These are phyloP conservation scores for Theileria parva DNA, from an alignment of 169 alveolate genomes.

Conservation along the genomic window DNA sequence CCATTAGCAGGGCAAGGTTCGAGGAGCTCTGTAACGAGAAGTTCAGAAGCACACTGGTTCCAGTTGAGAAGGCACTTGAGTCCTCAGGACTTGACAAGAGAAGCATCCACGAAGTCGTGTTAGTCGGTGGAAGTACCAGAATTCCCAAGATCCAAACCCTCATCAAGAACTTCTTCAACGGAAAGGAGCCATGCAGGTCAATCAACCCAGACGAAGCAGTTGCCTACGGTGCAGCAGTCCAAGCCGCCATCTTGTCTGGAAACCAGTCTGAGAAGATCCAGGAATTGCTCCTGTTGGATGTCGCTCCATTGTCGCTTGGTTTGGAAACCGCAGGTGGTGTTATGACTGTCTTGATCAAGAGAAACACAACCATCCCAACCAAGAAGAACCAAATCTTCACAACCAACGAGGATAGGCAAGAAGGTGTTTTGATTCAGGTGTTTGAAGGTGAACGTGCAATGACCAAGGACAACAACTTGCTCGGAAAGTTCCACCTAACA, in stretches of 20 bases:
- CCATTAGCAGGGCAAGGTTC: conserved; percentile 96
- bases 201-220: conserved; percentile 96
- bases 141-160: conserved; percentile 93
- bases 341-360: conserved; percentile 88
- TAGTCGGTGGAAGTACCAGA: conserved; percentile 98
- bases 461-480: conserved; percentile 95
- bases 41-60: conserved; percentile 93
- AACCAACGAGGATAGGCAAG: conserved; percentile 94
- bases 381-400: conserved; percentile 92
- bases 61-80: conserved; percentile 94
- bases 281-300: conserved; percentile 90
- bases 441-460: conserved; percentile 96
- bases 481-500: conserved; percentile 95
- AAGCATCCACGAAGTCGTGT: conserved; percentile 93
- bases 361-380: conserved; percentile 94
- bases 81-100: conserved; percentile 92
- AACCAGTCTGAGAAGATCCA: conserved; percentile 88
- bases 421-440: conserved; percentile 94
- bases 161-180: conserved; percentile 91
- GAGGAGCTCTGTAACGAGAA: conserved; percentile 95
- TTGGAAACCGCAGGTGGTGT: conserved; percentile 95
- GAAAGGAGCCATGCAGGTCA: conserved; percentile 89
- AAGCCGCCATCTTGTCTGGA: conserved; percentile 91
- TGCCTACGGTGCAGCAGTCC: conserved; percentile 95
- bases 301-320: conserved; percentile 92